Conservation (phyloP, 768 basidiomycete genomes). For the Krasilnikovozyma curviuscula region DNA sequence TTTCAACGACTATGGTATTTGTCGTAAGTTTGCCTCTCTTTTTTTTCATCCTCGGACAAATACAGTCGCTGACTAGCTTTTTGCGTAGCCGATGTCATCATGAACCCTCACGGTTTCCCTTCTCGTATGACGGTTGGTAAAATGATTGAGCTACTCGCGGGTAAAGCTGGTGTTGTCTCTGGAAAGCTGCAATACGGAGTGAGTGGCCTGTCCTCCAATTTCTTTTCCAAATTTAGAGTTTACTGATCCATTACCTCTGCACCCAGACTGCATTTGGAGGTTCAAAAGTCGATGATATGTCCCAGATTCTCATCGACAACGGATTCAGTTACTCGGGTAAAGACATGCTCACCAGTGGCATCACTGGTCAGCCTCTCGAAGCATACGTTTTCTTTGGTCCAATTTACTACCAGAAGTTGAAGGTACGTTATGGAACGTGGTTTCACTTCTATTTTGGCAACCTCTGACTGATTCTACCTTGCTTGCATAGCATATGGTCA, state of each 20-base stretch:
- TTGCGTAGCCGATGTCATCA: slow-evolving; percentile 61
- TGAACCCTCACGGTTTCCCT: slow-evolving; percentile 99
- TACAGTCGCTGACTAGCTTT: neutral
- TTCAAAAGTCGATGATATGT: slow-evolving; percentile 98
- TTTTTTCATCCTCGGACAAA: neutral
- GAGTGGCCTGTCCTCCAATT: neutral
- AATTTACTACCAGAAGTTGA: slow-evolving; percentile 97
- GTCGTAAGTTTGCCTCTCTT: slow-evolving; percentile 32
- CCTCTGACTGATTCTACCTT: neutral
- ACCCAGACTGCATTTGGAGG: slow-evolving; percentile 61
- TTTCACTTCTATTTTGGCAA: neutral
- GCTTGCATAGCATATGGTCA: slow-evolving; percentile 77
- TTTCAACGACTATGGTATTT: slow-evolving; percentile 93
- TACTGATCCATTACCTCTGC: neutral
- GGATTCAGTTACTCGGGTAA: slow-evolving; percentile 98
- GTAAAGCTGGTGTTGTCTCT: slow-evolving; percentile 43
- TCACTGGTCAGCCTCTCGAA: slow-evolving; percentile 89
- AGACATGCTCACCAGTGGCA: slow-evolving; percentile 94
- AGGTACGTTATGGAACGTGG: slow-evolving; percentile 35
- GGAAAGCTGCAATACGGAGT: slow-evolving; percentile 21
- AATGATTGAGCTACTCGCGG: slow-evolving; percentile 94
- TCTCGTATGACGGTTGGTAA: slow-evolving; percentile 99
- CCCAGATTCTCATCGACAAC: slow-evolving; percentile 75
- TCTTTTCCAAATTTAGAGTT: neutral
- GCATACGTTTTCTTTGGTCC: slow-evolving; percentile 98